Base-by-base conservation (phyloP, 2,329 filamentous ascomycete species). In the Sclerotinia nivalis region DNA sequence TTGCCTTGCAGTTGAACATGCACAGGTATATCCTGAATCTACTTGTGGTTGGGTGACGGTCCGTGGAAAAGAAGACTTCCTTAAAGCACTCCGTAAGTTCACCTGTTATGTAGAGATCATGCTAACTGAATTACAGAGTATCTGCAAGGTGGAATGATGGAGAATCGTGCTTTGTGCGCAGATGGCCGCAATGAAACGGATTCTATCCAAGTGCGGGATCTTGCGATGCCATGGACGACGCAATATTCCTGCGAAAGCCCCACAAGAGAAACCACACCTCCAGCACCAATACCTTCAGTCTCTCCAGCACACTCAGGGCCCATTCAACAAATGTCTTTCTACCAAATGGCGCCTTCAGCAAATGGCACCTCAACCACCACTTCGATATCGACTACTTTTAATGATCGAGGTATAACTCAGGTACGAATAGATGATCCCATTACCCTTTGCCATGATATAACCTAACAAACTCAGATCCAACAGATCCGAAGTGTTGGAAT, bases 131-230 rank as follows among this genome's bases (percentile, higher is more conserved):
- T 12, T n/a, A 20, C 31, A 77, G 74, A 66, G 40, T 72, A 74
- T 56, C 34, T 77, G 40, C 71, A 75, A 66, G 70, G 72, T 31
- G 73, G 71, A 1, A 31, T 71, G 4, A 56, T 77, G 7, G 72
- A 73, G 22, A 68, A 70, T 50, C 70, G 71, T 9, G 52, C 68
- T 22, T 45, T 77, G 4, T 64, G 73, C 13, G 75, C 72, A n/a
- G 74, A 76, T 66, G 72, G 71, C 20, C 73, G 76, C 22, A 77
- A 77, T 47, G 73, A 74, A 61, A 74, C 66, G 1, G n/a, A 71
- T 15, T 59, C 68, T 6, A 70, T 72, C 3, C 69, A 60, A 64
- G 62, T 76, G 59, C 66, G 71, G 10, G 67, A 69, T 69, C 34
- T 69, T n/a, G 40, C 59, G 6, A 8, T 25, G 13, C 47, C 66